phyloP scores from a whole-genome alignment of 495 filamentous ascomycete species.

The Penicillium pulvis region DNA sequence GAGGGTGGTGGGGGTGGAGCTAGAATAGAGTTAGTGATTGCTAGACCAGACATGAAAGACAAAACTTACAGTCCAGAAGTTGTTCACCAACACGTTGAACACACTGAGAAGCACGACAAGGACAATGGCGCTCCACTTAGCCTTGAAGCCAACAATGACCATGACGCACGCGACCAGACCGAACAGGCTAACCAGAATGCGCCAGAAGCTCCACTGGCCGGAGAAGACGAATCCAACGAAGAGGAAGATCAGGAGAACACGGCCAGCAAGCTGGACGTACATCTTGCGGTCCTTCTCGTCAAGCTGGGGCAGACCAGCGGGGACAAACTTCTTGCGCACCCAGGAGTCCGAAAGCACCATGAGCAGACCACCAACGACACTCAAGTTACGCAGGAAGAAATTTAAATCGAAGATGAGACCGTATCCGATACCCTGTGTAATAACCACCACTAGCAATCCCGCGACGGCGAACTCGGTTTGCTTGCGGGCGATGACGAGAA shows the following conservation, averaged over 20 bases:
- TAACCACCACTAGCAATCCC: slow-evolving; percentile 85
- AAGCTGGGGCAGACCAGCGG: slow-evolving; percentile 87
- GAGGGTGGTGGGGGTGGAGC: slow-evolving; percentile 97
- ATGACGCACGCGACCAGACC: slow-evolving; percentile 93
- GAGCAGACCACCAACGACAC: slow-evolving; percentile 91
- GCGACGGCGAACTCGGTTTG: slow-evolving; percentile 89
- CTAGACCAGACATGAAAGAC: background rate
- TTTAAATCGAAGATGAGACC: slow-evolving; percentile 99
- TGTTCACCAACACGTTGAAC: slow-evolving; percentile 97
- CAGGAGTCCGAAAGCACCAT: slow-evolving; percentile 98
- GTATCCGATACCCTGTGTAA: slow-evolving; percentile 96
- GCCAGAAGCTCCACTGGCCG: slow-evolving; percentile 85
- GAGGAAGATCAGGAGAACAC: slow-evolving; percentile 95
- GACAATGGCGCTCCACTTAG: slow-evolving; percentile 95
- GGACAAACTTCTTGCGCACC: slow-evolving; percentile 96
- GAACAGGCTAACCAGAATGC: slow-evolving; percentile 77
- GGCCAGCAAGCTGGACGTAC: slow-evolving; percentile 97
- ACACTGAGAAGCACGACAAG: slow-evolving; percentile 92
- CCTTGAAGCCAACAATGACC: slow-evolving; percentile 99
- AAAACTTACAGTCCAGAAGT: slow-evolving; percentile 97
- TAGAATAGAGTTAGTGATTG: slow-evolving; percentile 31
- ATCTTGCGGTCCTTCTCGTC: slow-evolving; percentile 99
- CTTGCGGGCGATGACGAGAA: slow-evolving; percentile 86
- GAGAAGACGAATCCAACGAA: slow-evolving; percentile 96
- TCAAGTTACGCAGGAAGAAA: slow-evolving; percentile 98